phyloP scores from a whole-genome alignment of 2,329 filamentous ascomycete species.

The Fusarium coffeatum region DNA sequence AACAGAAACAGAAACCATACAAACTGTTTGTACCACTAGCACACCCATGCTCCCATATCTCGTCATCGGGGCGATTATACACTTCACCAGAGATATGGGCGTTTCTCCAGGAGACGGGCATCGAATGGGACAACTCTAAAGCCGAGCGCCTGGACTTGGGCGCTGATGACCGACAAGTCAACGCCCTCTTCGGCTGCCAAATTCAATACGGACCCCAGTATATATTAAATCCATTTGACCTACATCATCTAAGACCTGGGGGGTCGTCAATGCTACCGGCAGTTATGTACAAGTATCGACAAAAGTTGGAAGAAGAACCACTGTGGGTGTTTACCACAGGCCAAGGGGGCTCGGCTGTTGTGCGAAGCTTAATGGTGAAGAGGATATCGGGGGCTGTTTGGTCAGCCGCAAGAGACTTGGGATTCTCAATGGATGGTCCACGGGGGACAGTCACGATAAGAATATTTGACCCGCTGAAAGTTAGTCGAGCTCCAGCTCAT shows the following conservation, averaged over 20 bases:
- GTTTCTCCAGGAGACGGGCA: constrained; percentile 46
- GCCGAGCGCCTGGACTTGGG: constrained; percentile 25
- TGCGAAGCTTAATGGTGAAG: constrained; percentile 43
- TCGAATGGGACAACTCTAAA: constrained; percentile 43
- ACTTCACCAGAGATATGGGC: constrained; percentile 47
- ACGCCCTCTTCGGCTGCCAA: constrained; percentile 36
- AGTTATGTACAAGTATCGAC: constrained; percentile 46
- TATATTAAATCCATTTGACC: constrained; percentile 50
- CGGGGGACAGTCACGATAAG: constrained; percentile 38
- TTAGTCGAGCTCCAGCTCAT: constrained; percentile 38
- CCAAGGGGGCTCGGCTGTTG: constrained; percentile 36
- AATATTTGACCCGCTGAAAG: constrained; percentile 27
- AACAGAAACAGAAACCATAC: not conserved
- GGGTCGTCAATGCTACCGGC: constrained; percentile 49
- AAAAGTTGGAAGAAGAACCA: constrained; percentile 43
- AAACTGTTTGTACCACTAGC: constrained; percentile 42
- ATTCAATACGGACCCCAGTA: constrained; percentile 47
- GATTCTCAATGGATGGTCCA: constrained; percentile 37
- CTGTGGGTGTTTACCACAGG: constrained; percentile 50
- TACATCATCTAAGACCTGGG: constrained; percentile 49
- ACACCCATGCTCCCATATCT: constrained; percentile 35
- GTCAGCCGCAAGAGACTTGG: constrained; percentile 43
- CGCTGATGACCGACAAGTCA: constrained; percentile 16
- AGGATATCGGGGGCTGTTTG: constrained; percentile 47
- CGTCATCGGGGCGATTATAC: constrained; percentile 40